phyloP scores from a whole-genome alignment of 768 basidiomycete genomes.

The Tulasnella sp. region DNA sequence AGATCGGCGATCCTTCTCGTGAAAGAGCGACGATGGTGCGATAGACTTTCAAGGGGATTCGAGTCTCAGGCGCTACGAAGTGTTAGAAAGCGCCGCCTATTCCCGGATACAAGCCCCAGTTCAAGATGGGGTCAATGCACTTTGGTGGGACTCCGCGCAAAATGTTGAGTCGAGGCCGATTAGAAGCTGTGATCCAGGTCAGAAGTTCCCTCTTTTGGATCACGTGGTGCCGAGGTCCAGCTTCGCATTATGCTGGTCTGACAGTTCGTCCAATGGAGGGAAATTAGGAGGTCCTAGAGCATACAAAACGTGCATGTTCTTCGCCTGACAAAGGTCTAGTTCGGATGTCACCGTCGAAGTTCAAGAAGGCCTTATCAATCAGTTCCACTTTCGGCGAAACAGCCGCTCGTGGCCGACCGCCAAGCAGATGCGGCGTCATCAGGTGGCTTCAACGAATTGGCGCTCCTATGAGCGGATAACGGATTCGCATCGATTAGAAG shows the following conservation, averaged over 20 bases:
- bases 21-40: neutral
- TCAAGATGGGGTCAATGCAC: neutral
- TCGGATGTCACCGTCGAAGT: neutral
- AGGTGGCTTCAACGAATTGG: neutral
- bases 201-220: neutral
- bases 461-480: neutral
- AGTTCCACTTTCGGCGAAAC: neutral
- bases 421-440: neutral
- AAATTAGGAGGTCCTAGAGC: too few relatives aligned
- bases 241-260: too few relatives aligned
- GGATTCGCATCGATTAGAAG: neutral
- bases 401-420: neutral
- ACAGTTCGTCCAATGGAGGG: neutral
- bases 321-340: too few relatives aligned
- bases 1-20: neutral
- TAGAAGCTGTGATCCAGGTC: neutral
- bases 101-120: neutral
- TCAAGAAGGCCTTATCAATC: neutral
- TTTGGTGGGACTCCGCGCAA: neutral
- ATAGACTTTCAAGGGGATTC: neutral
- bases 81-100: neutral
- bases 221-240: neutral
- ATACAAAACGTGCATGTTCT: too few relatives aligned
- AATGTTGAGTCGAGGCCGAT: neutral
- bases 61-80: neutral